Evolutionary conservation across 2,329 filamentous ascomycete genomes (phyloP).

Genomic region (Cladophialophora yegresii): DNA sequence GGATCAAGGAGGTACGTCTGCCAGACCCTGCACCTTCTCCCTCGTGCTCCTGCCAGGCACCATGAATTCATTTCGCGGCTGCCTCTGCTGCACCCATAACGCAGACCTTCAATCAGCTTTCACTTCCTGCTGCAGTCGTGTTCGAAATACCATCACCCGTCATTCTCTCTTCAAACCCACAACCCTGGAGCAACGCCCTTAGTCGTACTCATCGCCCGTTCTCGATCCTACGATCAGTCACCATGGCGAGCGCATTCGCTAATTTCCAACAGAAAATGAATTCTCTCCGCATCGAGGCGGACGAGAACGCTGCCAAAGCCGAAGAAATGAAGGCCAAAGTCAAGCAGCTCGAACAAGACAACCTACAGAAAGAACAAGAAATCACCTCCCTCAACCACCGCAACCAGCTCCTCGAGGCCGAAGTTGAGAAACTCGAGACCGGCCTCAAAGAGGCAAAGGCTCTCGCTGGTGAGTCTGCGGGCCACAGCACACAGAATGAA

Average conservation of each 20-base stretch:
- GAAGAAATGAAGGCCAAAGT: constrained; percentile 86
- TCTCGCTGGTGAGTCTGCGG: constrained; percentile 75
- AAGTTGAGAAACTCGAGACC: constrained; percentile 90
- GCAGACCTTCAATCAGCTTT: constrained; percentile 5
- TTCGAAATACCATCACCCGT: constrained; percentile 13
- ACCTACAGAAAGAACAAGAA: constrained; percentile 94
- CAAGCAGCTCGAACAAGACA: constrained; percentile 92
- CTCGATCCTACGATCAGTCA: constrained; percentile 37
- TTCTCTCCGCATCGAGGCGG: constrained; percentile 89
- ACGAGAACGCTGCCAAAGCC: constrained; percentile 76
- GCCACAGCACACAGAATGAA: constrained; percentile 88
- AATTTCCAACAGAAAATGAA: constrained; percentile 75
- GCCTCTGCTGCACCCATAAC: constrained; percentile 16
- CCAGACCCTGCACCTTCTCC: constrained; percentile 40
- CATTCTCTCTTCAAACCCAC: constrained; percentile 8
- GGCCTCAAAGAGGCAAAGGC: constrained; percentile 85
- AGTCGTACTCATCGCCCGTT: constrained; percentile 16
- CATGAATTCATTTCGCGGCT: constrained; percentile 21
- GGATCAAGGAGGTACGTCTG: constrained; percentile 79
- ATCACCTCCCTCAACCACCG: constrained; percentile 96
- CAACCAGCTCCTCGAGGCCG: constrained; percentile 83
- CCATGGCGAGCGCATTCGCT: constrained; percentile 37
- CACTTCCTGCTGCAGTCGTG: constrained; percentile 13
- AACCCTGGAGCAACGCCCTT: not conserved
- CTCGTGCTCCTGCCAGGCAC: constrained; percentile 38